These are phyloP conservation scores for Microdochium trichocladiopsis DNA, from an alignment of 2,329 filamentous ascomycete species.

Conservation along the genomic window DNA sequence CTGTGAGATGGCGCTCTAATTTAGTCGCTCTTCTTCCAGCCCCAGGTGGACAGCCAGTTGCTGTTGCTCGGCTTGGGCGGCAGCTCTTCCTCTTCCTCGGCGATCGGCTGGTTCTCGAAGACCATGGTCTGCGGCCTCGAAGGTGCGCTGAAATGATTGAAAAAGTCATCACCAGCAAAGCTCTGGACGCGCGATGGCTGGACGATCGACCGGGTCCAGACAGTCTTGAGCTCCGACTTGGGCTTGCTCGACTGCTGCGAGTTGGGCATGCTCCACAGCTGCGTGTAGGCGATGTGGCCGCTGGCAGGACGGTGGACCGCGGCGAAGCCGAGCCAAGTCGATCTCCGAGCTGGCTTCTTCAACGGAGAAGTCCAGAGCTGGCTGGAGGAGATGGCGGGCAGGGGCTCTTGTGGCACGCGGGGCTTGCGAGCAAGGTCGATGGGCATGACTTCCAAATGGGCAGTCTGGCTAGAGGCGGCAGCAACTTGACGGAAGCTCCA, in stretches of 20 bases:
- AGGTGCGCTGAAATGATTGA: background rate
- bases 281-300: background rate
- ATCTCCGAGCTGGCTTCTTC: background rate
- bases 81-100: background rate
- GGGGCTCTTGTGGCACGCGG: background rate
- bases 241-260: background rate
- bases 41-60: background rate
- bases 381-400: background rate
- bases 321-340: background rate
- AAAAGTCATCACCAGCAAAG: background rate
- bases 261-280: background rate
- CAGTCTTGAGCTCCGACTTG: background rate
- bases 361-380: background rate
- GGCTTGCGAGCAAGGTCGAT: background rate
- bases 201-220: background rate
- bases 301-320: background rate
- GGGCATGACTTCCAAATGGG: background rate
- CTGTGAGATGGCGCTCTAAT: background rate
- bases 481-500: background rate
- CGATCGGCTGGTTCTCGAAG: background rate
- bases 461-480: background rate
- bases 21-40: background rate
- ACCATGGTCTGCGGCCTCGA: background rate
- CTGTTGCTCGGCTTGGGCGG: background rate
- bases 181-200: background rate